Evolutionary conservation across 75 land plant genomes (phyloP), one percentile per base, ranked within the genome.

Genomic region (Ceratopteris richardii): DNA sequence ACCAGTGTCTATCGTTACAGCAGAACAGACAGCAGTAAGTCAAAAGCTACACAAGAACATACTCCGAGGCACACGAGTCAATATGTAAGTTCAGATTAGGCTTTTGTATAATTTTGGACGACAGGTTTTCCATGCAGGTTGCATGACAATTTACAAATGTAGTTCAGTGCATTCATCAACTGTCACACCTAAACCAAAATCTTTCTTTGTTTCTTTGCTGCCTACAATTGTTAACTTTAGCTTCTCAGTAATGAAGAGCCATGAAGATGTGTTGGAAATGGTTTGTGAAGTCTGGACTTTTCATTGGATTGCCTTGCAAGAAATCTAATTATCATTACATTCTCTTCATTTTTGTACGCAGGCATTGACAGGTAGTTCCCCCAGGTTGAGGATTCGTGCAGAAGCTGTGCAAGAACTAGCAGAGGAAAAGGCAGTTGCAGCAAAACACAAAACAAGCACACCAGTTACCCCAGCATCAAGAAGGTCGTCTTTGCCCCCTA

Each of bases 311-410:
- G n/a, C n/a, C n/a, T 17, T 5, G 1, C 5, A n/a, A n/a, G 48
- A 4, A 20, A 46, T 46, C 21, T 17, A 2, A 3, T 46, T 5
- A 46, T n/a, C 4, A 7, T 46, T 3, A 46, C n/a, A 14, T 17
- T 46, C 21, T 40, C 21, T n/a, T 17, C n/a, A 40, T 9, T n/a
- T 20, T n/a, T 17, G 48, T 46, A 46, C 21, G 21, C 14, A 46
- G 48, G 21, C n/a, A n/a, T 7, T 46, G 48, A 46, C 48, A 46
- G 54, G 54, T 7, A 14, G 25, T 23, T 52, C 54, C 18, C 54
- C 54, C 5, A 52, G 29, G 16, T 19, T 24, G 1, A 26, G 25
- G 29, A 52, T 23, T 23, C 29, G 25, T 12, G 29, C 29, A 24
- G 54, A 24, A 52, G 54, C 13, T 2, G 3, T 26, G 29, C 29